These are phyloP conservation scores for Akanthomyces lecanii DNA, from an alignment of 2,329 filamentous ascomycete species.

Conservation along the genomic window DNA sequence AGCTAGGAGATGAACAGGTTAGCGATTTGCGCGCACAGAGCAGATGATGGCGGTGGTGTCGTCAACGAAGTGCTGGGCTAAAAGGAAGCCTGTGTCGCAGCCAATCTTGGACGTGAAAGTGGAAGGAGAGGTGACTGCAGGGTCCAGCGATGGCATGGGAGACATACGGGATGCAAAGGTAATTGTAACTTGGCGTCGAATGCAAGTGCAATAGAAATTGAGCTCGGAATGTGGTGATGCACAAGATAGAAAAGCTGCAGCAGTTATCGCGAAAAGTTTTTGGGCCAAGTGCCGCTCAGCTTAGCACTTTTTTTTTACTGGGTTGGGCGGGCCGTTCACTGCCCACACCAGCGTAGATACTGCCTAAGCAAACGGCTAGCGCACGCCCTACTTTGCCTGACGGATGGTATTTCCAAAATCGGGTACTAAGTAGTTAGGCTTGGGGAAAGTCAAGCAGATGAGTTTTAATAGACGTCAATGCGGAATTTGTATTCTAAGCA, in stretches of 20 bases:
- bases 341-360: conserved; percentile 10
- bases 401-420: background rate
- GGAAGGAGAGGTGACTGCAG: background rate
- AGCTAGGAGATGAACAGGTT: background rate
- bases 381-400: background rate
- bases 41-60: background rate
- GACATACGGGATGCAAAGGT: conserved; percentile 8
- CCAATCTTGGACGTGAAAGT: background rate
- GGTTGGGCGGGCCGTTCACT: conserved; percentile 15
- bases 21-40: background rate
- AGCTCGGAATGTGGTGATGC: conserved; percentile 16
- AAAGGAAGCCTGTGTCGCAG: background rate
- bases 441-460: background rate
- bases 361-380: conserved; percentile 1
- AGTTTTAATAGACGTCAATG: background rate
- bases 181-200: background rate
- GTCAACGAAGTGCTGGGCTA: background rate
- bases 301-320: conserved; percentile 15
- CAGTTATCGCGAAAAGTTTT: conserved; percentile 19
- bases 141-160: background rate
- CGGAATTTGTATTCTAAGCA: no score
- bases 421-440: background rate
- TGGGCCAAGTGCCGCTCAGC: conserved; percentile 17
- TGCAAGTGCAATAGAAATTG: conserved; percentile 4
- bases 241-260: conserved; percentile 15